These are phyloP conservation scores for Lepiota venenata DNA, from an alignment of 768 basidiomycete genomes.

Conservation along the genomic window DNA sequence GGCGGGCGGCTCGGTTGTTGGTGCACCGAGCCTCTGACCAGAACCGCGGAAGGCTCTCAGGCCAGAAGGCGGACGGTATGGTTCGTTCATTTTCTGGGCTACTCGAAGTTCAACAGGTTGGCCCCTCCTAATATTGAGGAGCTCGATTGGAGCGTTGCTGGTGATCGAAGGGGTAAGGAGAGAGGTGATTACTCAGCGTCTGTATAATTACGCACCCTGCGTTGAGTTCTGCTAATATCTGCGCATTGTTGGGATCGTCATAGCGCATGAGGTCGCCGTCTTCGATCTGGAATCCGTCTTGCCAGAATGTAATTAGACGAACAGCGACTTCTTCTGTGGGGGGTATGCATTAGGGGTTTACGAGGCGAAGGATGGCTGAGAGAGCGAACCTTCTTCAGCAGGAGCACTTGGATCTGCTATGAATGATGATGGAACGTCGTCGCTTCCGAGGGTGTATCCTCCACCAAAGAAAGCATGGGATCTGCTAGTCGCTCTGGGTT, in stretches of 20 bases:
- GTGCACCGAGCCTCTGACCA: conserved; percentile 81
- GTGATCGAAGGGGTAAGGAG: conserved; percentile 1
- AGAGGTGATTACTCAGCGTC: background rate
- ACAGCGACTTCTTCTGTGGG: conserved; percentile 54
- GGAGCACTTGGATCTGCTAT: conserved; percentile 69
- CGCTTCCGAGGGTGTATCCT: conserved; percentile 85
- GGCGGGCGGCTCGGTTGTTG: conserved; percentile 46
- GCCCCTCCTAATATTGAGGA: conserved; percentile 69
- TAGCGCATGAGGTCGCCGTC: conserved; percentile 85
- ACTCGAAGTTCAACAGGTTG: conserved; percentile 88
- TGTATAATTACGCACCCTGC: conserved; percentile 50
- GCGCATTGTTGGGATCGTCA: conserved; percentile 70
- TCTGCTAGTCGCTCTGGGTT: conserved; percentile 1
- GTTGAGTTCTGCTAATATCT: conserved; percentile 72
- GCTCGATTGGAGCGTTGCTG: conserved; percentile 74
- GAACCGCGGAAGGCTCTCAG: conserved; percentile 61
- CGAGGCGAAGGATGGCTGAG: background rate
- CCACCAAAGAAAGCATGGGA: conserved; percentile 57
- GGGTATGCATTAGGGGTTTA: no score
- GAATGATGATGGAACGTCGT: conserved; percentile 77
- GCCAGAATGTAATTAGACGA: conserved; percentile 88
- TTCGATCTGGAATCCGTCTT: conserved; percentile 88
- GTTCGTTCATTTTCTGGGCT: conserved; percentile 62
- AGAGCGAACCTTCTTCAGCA: conserved; percentile 22
- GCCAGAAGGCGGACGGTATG: conserved; percentile 60